Evolutionary conservation across 805 yeast genomes (phyloP), one percentile per base, ranked within the genome.

Genomic region (Schwanniomyces occidentalis): DNA sequence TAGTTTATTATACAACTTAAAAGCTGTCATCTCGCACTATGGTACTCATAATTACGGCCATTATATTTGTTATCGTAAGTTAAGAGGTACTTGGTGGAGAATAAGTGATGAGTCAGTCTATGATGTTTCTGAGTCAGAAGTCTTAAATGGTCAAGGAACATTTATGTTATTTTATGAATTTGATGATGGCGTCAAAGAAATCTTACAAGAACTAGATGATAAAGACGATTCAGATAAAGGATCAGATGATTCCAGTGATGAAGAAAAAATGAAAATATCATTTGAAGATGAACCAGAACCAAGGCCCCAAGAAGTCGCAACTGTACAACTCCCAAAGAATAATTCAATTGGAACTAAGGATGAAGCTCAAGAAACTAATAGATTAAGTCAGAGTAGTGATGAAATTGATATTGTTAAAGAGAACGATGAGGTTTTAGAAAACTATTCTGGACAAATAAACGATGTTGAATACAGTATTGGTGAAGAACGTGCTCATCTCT

Each of bases 11-110:
- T 91, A 91, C 57, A 72, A 79, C 24, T 70, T 91, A 42, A 85
- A 85, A 52, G 86, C 96, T 1, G 93, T 86, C 1, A 85, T 91
- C 28, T 81, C 91, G 1, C 99, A 91, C 59, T 90, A 83, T 56
- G 99, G 99, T 31, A 85, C 96, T 1, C 97, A 93, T 50, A 89
- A 91, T 50, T 93, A 88, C 56, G 99, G 99, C n/a, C 99, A 91
- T 59, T 91, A 91, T 55, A 85, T 91, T 41, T 88, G 95, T 26
- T 91, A 76, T 63, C 78, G 97, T 52, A 82, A 79, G 51, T 74
- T 66, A 38, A 75, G 95, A 46, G 93, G 90, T 2, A 72, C 79
- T 8, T 91, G 99, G 99, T 90, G 96, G 95, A 76, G 96, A 55
- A 82, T 90, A 13, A 83, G 93, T 48, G 99, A 93, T 59, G 95